Evolutionary conservation across 176 grass and related monocot genomes (phyloP), one percentile per base, ranked within the genome.

Genomic region (Oryza nivara): DNA sequence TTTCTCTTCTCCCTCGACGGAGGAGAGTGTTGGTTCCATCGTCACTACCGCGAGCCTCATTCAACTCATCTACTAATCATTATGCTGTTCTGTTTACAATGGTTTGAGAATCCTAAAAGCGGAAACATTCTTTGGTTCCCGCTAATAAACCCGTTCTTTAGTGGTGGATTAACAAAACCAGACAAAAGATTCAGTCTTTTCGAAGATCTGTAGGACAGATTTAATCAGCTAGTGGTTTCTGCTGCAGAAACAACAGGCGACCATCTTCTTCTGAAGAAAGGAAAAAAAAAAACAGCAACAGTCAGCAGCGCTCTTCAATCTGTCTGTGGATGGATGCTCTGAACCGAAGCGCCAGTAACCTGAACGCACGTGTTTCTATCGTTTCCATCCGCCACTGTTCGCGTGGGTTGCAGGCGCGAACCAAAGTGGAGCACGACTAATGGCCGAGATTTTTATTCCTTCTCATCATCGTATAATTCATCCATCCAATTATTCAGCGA

Each of bases 361-460:
- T 40, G 38, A 23, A 65, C 67, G 49, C 80, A 82, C 49, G 72
- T 51, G 35, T 52, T 11, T 67, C 61, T 22, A 13, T 75, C 81
- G 44, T 22, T 26, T 48, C 81, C 28, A 75, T 67, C 40, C 38
- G 44, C 7, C 2, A 35, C 44, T 41, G n/a, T 66, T 2, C 11
- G 75, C 41, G 56, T 51, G 74, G 65, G 45, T 17, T 54, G 61
- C 61, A 74, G 69, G 46, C 46, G 61, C 70, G 46, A 44, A 44
- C 0, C 23, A 10, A 75, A 87, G 70, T 68, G 85, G 70, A 45
- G 45, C 61, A 68, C 70, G 16, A 68, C 54, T 14, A 7, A 0
- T 70, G 79, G 40, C 36, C 28, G 6, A 64, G 67, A 26, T 48
- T 82, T 60, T 28, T 28, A 64, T 82, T 71, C 72, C 26, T 82